These are phyloP conservation scores for Emmonsia crescens DNA, from an alignment of 2,329 filamentous ascomycete species.

Conservation along the genomic window DNA sequence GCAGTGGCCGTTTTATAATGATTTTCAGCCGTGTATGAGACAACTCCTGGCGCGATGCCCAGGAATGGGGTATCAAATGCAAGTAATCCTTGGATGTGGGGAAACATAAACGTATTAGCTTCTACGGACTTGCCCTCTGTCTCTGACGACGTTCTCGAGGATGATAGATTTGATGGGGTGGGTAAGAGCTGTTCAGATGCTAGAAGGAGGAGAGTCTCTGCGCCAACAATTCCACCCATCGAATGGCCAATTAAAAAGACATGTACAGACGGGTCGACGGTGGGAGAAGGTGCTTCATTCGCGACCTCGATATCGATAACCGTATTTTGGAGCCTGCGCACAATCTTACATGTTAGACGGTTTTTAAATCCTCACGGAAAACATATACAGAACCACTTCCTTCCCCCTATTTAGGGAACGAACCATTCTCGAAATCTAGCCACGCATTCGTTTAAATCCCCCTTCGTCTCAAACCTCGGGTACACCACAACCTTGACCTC, in stretches of 20 bases:
- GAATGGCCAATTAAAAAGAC: constrained; percentile 77
- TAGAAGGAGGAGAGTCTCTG: constrained; percentile 71
- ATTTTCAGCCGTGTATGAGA: constrained; percentile 57
- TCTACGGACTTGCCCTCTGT: constrained; percentile 17
- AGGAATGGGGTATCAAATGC: constrained; percentile 88
- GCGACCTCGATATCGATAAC: constrained; percentile 91
- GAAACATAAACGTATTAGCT: constrained; percentile 63
- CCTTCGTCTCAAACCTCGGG: constrained; percentile 41
- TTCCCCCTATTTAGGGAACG: constrained; percentile 5
- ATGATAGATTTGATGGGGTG: constrained; percentile 20
- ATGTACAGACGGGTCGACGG: constrained; percentile 72
- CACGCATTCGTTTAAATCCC: constrained; percentile 38
- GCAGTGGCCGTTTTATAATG: constrained; percentile 67
- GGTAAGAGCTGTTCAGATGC: constrained; percentile 51
- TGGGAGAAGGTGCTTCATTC: constrained; percentile 68
- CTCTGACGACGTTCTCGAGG: constrained; percentile 6
- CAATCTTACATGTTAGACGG: not conserved
- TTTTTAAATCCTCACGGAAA: not conserved
- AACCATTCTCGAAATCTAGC: constrained; percentile 39
- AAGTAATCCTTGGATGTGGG: constrained; percentile 78
- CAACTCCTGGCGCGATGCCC: constrained; percentile 40
- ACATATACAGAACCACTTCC: not conserved
- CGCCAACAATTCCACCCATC: constrained; percentile 89
- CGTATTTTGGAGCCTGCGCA: constrained; percentile 65
- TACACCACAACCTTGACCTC: constrained; percentile 34